Percentiles rank a stretch among this genome's conserved stretches.
Conservation (phyloP, 208 protist species). For the Leptomonas seymouri region DNA sequence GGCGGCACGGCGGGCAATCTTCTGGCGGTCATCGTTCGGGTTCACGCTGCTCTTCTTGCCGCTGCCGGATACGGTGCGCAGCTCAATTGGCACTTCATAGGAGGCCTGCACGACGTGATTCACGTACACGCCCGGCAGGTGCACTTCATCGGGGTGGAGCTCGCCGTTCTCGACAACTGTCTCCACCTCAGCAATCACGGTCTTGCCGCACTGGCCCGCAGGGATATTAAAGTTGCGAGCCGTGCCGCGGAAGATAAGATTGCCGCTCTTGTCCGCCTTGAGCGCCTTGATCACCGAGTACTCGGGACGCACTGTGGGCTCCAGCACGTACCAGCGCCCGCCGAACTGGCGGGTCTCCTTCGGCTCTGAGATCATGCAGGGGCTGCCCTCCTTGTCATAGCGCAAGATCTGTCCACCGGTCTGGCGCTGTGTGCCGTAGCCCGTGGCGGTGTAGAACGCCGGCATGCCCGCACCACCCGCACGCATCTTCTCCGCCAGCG, state of each 20-base stretch:
- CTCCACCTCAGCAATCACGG: slow-evolving; percentile 96
- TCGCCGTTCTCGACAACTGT: slow-evolving; percentile 94
- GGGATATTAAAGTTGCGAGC: slow-evolving; percentile 96
- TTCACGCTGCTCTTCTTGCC: slow-evolving; percentile 46
- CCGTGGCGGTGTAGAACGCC: slow-evolving; percentile 97
- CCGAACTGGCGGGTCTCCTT: slow-evolving; percentile 92
- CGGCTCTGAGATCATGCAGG: slow-evolving; percentile 67
- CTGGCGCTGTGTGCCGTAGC: slow-evolving; percentile 92
- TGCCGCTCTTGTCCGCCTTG: slow-evolving; percentile 92
- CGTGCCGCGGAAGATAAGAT: slow-evolving; percentile 90
- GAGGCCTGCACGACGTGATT: slow-evolving; percentile 87
- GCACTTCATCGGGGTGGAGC: slow-evolving; percentile 94
- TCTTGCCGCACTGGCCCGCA: slow-evolving; percentile 85
- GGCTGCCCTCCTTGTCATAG: slow-evolving; percentile 87
- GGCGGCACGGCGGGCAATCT: slow-evolving; percentile 94
- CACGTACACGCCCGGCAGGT: slow-evolving; percentile 96
- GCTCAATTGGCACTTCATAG: slow-evolving; percentile 59
- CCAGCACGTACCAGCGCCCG: slow-evolving; percentile 91
- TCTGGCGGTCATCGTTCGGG: slow-evolving; percentile 64
- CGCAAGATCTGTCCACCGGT: slow-evolving; percentile 93
- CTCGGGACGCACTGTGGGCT: slow-evolving; percentile 92
- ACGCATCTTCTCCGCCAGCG: slow-evolving; percentile 94
- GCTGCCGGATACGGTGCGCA: slow-evolving; percentile 45
- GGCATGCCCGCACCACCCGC: slow-evolving; percentile 97
- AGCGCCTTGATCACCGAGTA: slow-evolving; percentile 94